Conservation (phyloP, 352 stramenopile genomes). For the Thraustotheca clavata region DNA sequence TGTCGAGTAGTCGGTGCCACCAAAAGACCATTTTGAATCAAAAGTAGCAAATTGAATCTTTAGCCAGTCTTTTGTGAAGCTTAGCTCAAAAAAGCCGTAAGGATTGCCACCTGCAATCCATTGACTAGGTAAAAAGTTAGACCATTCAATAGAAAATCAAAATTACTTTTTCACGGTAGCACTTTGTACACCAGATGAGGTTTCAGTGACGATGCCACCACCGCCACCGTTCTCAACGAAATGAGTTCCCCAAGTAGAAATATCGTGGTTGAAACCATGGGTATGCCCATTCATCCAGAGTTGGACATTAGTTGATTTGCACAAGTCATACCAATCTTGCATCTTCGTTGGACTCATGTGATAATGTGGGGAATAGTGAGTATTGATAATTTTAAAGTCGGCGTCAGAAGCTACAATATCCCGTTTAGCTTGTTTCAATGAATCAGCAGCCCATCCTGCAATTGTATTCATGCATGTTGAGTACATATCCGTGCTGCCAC, state of each 20-base stretch:
- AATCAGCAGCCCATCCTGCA: constrained; percentile 72
- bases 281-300: constrained; percentile 35
- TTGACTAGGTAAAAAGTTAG: constrained; percentile 24
- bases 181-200: constrained; percentile 29
- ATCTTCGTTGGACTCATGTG: constrained; percentile 86
- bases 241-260: constrained; percentile 26
- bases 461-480: constrained; percentile 62
- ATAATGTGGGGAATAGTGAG: constrained; percentile 85
- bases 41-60: constrained; percentile 80
- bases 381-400: constrained; percentile 85
- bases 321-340: constrained; percentile 81
- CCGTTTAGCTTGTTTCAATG: constrained; percentile 51
- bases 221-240: constrained; percentile 39
- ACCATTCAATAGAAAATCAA: background rate
- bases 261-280: constrained; percentile 37
- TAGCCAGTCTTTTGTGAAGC: constrained; percentile 80
- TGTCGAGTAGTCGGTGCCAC: constrained; percentile 42
- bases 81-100: constrained; percentile 80
- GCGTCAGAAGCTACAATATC: constrained; percentile 61
- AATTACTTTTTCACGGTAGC: constrained; percentile 36
- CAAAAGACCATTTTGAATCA: constrained; percentile 70
- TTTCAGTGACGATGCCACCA: constrained; percentile 34
- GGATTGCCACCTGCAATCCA: constrained; percentile 74
- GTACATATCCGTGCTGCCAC: constrained; percentile 57
- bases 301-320: constrained; percentile 50